Evolutionary conservation across 352 stramenopile genomes (phyloP).

Genomic region (Saprolegnia diclina): DNA sequence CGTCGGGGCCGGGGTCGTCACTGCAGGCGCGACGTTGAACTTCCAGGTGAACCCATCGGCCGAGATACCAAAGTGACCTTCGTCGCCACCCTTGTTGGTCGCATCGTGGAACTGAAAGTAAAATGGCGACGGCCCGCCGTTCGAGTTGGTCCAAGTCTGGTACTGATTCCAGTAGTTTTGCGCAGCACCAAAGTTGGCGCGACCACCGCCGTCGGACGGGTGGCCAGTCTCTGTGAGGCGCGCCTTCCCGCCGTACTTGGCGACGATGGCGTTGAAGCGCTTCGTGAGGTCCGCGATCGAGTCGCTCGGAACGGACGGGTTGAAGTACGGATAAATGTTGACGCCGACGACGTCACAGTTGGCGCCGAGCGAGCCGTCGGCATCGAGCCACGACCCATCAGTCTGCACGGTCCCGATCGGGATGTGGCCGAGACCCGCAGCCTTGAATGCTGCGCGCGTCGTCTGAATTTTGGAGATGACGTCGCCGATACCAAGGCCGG

Average conservation of each 20-base stretch:
- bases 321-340: conserved; percentile 41
- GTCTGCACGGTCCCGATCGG: conserved; percentile 53
- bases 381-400: conserved; percentile 36
- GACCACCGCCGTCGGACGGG: conserved; percentile 21
- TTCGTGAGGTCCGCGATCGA: conserved; percentile 25
- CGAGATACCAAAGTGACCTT: conserved; percentile 49
- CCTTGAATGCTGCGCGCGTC: conserved; percentile 11
- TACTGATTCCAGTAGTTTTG: conserved; percentile 22
- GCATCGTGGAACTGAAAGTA: conserved; percentile 28
- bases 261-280: conserved; percentile 29
- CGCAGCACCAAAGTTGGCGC: conserved; percentile 14
- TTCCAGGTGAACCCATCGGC: conserved; percentile 28
- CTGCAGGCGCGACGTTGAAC: not conserved
- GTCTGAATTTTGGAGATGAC: not conserved
- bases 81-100: conserved; percentile 35
- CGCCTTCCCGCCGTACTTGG: conserved; percentile 31
- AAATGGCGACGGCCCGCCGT: conserved; percentile 20
- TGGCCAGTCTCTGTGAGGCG: conserved; percentile 35
- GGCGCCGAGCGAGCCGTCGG: conserved; percentile 28
- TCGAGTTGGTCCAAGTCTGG: conserved; percentile 7
- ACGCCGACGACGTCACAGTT: conserved; percentile 37
- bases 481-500: conserved; percentile 27
- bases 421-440: conserved; percentile 29
- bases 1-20: conserved; percentile 5
- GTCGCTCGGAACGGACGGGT: not conserved